Conservation (phyloP, 2,329 filamentous ascomycete species). For the Colletotrichum sp. region DNA sequence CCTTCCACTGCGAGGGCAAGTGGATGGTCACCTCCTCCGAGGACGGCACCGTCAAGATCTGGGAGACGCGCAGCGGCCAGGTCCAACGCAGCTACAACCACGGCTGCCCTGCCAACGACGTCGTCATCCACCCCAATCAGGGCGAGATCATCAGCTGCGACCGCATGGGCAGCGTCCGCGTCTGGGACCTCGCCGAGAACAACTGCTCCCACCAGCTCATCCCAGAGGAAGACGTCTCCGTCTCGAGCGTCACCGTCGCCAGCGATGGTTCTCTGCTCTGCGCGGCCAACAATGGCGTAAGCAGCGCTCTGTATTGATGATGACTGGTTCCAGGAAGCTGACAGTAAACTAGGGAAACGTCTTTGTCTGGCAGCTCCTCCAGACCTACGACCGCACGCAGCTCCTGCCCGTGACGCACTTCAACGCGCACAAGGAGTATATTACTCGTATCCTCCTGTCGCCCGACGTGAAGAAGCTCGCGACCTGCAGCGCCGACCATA, state of each 20-base stretch:
- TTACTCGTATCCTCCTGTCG: conserved; percentile 88
- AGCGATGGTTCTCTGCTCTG: conserved; percentile 92
- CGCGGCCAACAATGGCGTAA: conserved; percentile 88
- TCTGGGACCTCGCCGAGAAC: conserved; percentile 97
- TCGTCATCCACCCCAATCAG: conserved; percentile 99
- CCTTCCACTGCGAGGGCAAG: conserved; percentile 98
- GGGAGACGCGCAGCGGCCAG: conserved; percentile 86
- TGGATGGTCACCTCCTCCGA: conserved; percentile 99
- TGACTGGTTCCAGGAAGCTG: not conserved
- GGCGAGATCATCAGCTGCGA: conserved; percentile 98
- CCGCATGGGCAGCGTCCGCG: conserved; percentile 86
- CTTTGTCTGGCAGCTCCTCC: conserved; percentile 94
- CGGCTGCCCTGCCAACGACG: conserved; percentile 89
- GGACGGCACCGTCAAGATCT: conserved; percentile 96
- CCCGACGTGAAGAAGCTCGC: conserved; percentile 94
- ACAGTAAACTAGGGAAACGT: conserved; percentile 77
- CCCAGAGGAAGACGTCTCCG: conserved; percentile 92
- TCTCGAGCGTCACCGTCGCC: conserved; percentile 94
- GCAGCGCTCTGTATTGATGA: conserved; percentile 24
- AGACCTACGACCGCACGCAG: conserved; percentile 80
- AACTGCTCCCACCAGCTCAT: conserved; percentile 96
- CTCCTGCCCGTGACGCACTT: conserved; percentile 89
- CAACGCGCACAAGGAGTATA: conserved; percentile 89
- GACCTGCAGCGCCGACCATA: conserved; percentile 91
- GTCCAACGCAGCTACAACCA: conserved; percentile 95